A percentile compares a stretch with the other conserved stretches of the same genome.
Evolutionary conservation across 768 basidiomycete species (phyloP).

Genomic region (Leucosporidium creatinivorum): DNA sequence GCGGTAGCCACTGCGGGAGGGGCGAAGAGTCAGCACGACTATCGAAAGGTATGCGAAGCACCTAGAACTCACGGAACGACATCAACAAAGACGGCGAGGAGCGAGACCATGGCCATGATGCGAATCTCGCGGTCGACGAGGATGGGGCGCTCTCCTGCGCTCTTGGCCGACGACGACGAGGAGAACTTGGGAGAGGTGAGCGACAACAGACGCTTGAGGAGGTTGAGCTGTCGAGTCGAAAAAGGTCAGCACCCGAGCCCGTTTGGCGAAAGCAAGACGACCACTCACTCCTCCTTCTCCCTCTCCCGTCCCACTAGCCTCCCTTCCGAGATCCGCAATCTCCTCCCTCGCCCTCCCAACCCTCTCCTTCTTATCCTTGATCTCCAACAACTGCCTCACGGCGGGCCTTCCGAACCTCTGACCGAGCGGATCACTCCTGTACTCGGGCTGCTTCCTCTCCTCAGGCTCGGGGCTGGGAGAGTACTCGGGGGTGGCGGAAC

Average conservation of each 20-base stretch:
- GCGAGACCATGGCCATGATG: conserved; percentile 78
- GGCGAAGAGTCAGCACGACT: background rate
- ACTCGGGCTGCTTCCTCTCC: conserved; percentile 14
- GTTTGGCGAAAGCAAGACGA: background rate
- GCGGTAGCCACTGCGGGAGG: conserved; percentile 61
- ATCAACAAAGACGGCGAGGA: conserved; percentile 91
- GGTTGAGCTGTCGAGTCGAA: conserved; percentile 58
- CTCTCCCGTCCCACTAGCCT: conserved; percentile 78
- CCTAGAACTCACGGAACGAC: conserved; percentile 63
- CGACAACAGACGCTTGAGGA: conserved; percentile 77
- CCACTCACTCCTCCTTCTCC: conserved; percentile 63
- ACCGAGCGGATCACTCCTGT: conserved; percentile 44
- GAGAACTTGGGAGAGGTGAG: conserved; percentile 75
- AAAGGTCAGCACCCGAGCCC: background rate
- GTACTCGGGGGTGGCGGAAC: background rate
- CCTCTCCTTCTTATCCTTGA: conserved; percentile 57
- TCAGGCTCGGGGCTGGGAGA: conserved; percentile 16
- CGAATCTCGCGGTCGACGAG: conserved; percentile 73
- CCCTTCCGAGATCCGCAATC: conserved; percentile 86
- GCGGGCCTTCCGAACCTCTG: conserved; percentile 81
- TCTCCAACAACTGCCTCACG: conserved; percentile 62
- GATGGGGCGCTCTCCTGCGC: conserved; percentile 50
- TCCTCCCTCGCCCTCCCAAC: conserved; percentile 83
- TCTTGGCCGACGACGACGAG: conserved; percentile 56
- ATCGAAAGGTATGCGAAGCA: too few species aligned